Evolutionary conservation across 78 protist genomes (phyloP).

Genomic region (Diacronema lutheri): DNA sequence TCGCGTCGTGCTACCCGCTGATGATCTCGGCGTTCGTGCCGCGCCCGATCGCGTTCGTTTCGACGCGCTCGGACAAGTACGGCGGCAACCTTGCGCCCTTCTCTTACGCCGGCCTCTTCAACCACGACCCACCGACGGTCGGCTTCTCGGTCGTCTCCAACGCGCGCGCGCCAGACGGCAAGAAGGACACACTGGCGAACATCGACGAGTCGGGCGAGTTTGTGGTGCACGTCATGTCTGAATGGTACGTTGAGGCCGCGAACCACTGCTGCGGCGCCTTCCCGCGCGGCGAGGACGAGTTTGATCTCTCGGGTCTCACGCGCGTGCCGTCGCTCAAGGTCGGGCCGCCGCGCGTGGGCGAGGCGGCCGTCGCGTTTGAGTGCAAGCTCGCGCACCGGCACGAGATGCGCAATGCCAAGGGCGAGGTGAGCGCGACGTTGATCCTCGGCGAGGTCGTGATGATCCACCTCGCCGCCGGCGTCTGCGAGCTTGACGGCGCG

Average conservation of each 20-base stretch:
- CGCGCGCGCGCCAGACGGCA: background rate
- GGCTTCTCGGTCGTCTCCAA: background rate
- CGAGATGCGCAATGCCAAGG: background rate
- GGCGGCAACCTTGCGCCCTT: slow-evolving; percentile 29
- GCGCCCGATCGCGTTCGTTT: slow-evolving; percentile 35
- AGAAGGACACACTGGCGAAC: slow-evolving; percentile 36
- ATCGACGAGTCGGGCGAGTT: slow-evolving; percentile 27
- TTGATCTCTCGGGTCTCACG: slow-evolving; percentile 27
- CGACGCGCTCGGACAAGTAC: background rate
- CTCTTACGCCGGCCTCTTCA: background rate
- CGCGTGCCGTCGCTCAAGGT: background rate
- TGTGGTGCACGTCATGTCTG: slow-evolving; percentile 24
- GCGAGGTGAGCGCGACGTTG: slow-evolving; percentile 9
- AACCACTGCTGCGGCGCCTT: slow-evolving; percentile 30
- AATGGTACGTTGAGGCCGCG: slow-evolving; percentile 12
- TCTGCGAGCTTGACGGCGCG: background rate
- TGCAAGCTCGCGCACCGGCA: slow-evolving; percentile 12
- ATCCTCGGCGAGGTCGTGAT: slow-evolving; percentile 24
- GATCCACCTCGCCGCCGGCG: background rate
- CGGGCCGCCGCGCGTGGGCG: slow-evolving; percentile 28
- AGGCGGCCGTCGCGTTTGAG: slow-evolving; percentile 23
- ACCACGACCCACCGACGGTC: slow-evolving; percentile 24
- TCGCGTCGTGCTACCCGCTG: slow-evolving; percentile 1
- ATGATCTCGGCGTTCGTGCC: slow-evolving; percentile 23
- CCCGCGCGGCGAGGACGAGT: slow-evolving; percentile 17